Evolutionary conservation across 169 alveolate species (phyloP).

Genomic region (Plasmodium gonderi): DNA sequence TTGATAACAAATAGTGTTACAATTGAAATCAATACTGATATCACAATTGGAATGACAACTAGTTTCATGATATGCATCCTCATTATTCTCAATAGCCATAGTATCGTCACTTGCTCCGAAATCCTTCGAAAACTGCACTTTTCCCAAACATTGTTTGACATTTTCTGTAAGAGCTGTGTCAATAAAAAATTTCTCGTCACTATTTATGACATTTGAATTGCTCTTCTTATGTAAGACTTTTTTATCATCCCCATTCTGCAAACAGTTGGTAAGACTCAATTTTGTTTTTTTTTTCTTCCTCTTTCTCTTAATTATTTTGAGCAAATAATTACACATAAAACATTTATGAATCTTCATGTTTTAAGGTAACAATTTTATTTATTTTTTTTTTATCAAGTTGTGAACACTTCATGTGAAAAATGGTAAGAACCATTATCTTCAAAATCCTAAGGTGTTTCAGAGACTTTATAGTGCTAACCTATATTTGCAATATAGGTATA

Average conservation of each 20-base stretch:
- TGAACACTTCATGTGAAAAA: background rate
- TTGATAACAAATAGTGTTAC: too few species aligned
- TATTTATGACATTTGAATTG: background rate
- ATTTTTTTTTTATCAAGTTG: conserved; percentile 9
- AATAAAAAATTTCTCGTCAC: background rate
- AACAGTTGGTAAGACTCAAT: background rate
- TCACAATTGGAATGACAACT: background rate
- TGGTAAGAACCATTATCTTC: conserved; percentile 5
- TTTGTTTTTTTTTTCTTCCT: conserved; percentile 1
- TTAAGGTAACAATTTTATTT: background rate
- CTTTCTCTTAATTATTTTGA: conserved; percentile 17
- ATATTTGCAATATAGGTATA: background rate
- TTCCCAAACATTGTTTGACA: background rate
- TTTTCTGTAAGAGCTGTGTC: background rate
- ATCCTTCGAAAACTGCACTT: background rate
- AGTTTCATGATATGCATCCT: background rate
- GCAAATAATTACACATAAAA: conserved; percentile 36
- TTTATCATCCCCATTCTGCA: background rate
- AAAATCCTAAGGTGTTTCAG: background rate
- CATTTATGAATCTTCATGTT: conserved; percentile 57
- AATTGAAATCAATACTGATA: background rate
- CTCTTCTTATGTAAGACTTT: background rate
- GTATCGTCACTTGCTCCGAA: background rate
- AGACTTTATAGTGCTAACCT: background rate
- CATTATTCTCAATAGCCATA: background rate